phyloP scores from a whole-genome alignment of 2,329 filamentous ascomycete genomes.

The Alternaria alternata region DNA sequence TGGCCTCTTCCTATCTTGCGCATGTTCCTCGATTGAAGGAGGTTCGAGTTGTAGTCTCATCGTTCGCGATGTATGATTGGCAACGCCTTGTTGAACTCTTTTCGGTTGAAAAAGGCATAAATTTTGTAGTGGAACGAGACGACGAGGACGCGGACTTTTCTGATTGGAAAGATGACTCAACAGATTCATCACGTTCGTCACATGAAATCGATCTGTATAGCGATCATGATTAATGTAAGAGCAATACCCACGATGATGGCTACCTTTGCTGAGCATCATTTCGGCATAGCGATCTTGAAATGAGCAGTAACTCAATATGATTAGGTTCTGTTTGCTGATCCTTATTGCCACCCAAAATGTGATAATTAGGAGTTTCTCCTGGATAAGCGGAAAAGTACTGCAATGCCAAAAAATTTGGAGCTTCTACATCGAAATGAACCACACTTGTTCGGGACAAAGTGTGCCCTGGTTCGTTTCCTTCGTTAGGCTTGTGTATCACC shows the following conservation, averaged over 20 bases:
- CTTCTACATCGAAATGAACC: too few relatives aligned
- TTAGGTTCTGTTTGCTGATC: background rate
- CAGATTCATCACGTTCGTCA: slow-evolving; percentile 20
- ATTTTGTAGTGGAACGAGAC: slow-evolving; percentile 13
- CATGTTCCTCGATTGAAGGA: slow-evolving; percentile 16
- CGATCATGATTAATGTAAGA: background rate
- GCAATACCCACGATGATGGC: background rate
- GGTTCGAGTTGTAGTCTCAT: slow-evolving; percentile 15
- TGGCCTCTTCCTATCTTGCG: slow-evolving; percentile 15
- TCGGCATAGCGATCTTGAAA: background rate
- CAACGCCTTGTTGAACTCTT: slow-evolving; percentile 15
- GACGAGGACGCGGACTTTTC: slow-evolving; percentile 2
- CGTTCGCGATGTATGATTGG: slow-evolving; percentile 22
- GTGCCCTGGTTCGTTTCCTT: background rate
- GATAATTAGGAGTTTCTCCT: too few relatives aligned
- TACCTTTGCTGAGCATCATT: background rate
- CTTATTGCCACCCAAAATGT: background rate
- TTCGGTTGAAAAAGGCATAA: slow-evolving; percentile 10
- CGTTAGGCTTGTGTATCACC: background rate
- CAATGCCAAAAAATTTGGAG: too few relatives aligned
- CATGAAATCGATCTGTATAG: slow-evolving; percentile 28
- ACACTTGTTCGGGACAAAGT: background rate
- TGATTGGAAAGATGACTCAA: slow-evolving; percentile 13
- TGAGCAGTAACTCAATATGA: background rate
- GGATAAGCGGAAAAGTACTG: too few relatives aligned